Base-by-base conservation (phyloP, 139 green algal genomes). In the Trebouxia sp. region DNA sequence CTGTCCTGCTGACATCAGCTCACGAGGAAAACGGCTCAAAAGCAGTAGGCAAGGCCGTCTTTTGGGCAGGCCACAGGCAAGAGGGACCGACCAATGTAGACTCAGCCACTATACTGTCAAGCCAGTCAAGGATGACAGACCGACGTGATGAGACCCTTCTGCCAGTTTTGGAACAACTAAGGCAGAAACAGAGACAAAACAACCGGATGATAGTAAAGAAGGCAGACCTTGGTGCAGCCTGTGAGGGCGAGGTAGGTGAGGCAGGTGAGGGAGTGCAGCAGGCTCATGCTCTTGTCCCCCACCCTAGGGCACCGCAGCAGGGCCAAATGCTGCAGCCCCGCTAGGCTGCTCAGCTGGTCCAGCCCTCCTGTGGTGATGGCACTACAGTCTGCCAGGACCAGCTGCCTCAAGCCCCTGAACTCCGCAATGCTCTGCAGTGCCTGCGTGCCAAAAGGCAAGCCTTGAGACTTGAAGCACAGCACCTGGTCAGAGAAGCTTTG, bases 281-380 rank as follows among this genome's bases (percentile, higher is more conserved):
- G 12, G 35, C 11, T n/a, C 70, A 84, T 62, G n/a, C 69, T 70
- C 6, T 24, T 41, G 55, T 84, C 80, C 20, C 39, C 39, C 15
- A 84, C 39, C n/a, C 80, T 38, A 6, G 74, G 53, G 41, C 80
- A 84, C 3, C 55, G 9, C 53, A 69, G 14, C 28, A 84, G 24
- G 20, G 80, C 72, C 70, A 84, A 55, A 22, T 22, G 39, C 12
- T 22, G 41, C 70, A 84, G 55, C 3, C 26, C 30, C 14, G 8
- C 47, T 42, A 84, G 80, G 14, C 28, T 12, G 30, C 42, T 48
- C 35, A 84, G 42, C 51, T 55, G 39, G 41, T 51, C 7, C 70
- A 79, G 53, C n/a, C 80, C 80, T 6, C 55, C 74, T 41, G 30
- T 79, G 14, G 80, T 84, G 39, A 84, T 37, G 37, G 74, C 74